Conservation (phyloP, 2,329 filamentous ascomycete species). For the Colletotrichum destructivum region DNA sequence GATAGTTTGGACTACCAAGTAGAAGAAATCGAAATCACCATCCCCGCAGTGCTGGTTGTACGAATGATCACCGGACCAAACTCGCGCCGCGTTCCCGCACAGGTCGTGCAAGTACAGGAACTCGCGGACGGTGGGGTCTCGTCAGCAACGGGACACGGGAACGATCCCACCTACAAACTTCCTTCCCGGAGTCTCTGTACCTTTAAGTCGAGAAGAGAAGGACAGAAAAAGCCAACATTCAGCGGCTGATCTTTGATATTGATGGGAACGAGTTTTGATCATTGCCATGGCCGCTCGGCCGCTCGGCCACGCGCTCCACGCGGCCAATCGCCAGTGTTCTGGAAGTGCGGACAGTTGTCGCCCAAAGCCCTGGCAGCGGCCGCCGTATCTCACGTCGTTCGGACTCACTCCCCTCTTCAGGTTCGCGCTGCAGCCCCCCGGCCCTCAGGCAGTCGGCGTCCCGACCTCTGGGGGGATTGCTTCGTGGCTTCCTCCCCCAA, state of each 20-base stretch:
- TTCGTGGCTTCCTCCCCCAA: conserved; percentile 24
- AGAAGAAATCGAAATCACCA: conserved; percentile 1
- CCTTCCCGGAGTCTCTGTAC: too few relatives aligned
- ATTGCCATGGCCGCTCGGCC: not conserved
- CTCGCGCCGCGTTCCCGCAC: conserved; percentile 19
- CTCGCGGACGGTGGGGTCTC: conserved; percentile 21
- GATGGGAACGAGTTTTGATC: conserved; percentile 5
- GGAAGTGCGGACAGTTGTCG: conserved; percentile 30
- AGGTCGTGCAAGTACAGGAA: conserved; percentile 11
- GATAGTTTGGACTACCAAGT: not conserved
- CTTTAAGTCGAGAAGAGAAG: not conserved
- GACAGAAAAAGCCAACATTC: conserved; percentile 8
- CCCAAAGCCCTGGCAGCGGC: conserved; percentile 26
- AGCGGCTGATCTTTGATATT: conserved; percentile 6
- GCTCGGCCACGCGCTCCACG: conserved; percentile 24
- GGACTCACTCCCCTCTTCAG: conserved; percentile 20
- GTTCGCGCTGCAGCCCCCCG: conserved; percentile 26
- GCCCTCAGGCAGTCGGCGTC: conserved; percentile 11
- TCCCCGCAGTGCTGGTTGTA: conserved; percentile 15
- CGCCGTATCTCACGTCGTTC: conserved; percentile 13
- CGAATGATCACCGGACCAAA: conserved; percentile 20
- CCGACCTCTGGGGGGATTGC: conserved; percentile 12
- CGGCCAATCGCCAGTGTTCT: conserved; percentile 32
- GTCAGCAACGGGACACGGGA: conserved; percentile 29
- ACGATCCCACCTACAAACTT: not conserved